Percentiles rank a stretch among this genome's conserved stretches.
Conservation (phyloP, 768 basidiomycete genomes). For the Saitozyma sp. region DNA sequence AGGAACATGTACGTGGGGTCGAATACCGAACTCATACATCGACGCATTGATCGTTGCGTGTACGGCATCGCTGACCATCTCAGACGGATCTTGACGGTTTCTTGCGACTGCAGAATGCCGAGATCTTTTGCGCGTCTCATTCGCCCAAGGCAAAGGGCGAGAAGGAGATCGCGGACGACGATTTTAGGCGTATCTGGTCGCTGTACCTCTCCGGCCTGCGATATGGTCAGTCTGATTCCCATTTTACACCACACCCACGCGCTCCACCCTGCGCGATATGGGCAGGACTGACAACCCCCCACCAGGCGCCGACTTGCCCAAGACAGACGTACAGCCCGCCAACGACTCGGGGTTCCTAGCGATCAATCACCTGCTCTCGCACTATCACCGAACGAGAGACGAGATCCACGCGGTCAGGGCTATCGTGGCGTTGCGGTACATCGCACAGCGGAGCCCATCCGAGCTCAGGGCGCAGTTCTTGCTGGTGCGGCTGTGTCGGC, state of each 20-base stretch:
- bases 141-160: background rate
- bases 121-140: background rate
- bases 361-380: constrained; percentile 1
- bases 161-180: background rate
- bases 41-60: background rate
- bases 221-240: constrained; percentile 31
- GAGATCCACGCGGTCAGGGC: constrained; percentile 23
- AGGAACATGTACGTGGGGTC: no score
- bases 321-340: constrained; percentile 35
- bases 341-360: constrained; percentile 27
- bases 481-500: constrained; percentile 36
- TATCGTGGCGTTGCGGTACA: constrained; percentile 22
- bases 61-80: background rate
- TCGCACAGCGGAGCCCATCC: constrained; percentile 27
- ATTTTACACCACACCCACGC: background rate
- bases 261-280: no score
- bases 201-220: constrained; percentile 27
- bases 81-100: background rate
- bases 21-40: no score
- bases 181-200: constrained; percentile 22
- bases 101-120: background rate
- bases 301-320: constrained; percentile 29
- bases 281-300: background rate
- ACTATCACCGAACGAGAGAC: background rate
- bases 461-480: constrained; percentile 32